Base-by-base conservation (phyloP, 306 rosid genomes). In the Cucurbita pepo region DNA sequence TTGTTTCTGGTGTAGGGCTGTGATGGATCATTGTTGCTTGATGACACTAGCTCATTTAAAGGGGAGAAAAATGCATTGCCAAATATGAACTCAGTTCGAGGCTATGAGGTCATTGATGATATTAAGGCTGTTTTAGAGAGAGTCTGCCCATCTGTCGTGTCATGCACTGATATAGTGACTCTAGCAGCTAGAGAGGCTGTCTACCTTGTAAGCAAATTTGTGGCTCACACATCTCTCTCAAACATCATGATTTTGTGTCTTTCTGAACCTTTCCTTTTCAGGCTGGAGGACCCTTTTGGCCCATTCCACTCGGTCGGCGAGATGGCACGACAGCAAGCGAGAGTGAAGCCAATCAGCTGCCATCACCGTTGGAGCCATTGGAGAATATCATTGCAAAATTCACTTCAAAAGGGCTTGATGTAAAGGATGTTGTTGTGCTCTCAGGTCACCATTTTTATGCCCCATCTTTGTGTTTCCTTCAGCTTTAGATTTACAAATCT, bases 111-210 rank as follows among this genome's bases (percentile, higher is more conserved):
- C n/a, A 91, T 89, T 77, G 97, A 91, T 73, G 78, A 63, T 52
- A 94, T 94, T 52, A 94, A 94, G 62, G 77, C 97, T 75, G 77
- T 41, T 8, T 62, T 94, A 66, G 95, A 91, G 84, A 80, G 75
- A 53, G 90, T 83, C 50, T 94, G 99, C 75, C 99, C 99, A 66
- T 83, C 86, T 56, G 84, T 85, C 5, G 99, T 89, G 52, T 94
- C 99, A 69, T 94, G 99, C 58, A 82, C 95, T 62, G 99, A 91
- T 82, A 79, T 91, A 65, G 64, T 91, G 22, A 65, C 99, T 74
- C 89, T 94, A 14, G 96, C 87, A 5, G 85, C 95, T 1, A 91
- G 96, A 83, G 90, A 91, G 56, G 92, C 96, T 53, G 88, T 91
- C 66, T 85, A 36, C 80, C 79, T 87, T 56, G 99, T 91, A 86